A percentile compares a stretch with the other conserved stretches of the same genome.
phyloP scores from a whole-genome alignment of 768 basidiomycete species.

The Lactarius trivialis region DNA sequence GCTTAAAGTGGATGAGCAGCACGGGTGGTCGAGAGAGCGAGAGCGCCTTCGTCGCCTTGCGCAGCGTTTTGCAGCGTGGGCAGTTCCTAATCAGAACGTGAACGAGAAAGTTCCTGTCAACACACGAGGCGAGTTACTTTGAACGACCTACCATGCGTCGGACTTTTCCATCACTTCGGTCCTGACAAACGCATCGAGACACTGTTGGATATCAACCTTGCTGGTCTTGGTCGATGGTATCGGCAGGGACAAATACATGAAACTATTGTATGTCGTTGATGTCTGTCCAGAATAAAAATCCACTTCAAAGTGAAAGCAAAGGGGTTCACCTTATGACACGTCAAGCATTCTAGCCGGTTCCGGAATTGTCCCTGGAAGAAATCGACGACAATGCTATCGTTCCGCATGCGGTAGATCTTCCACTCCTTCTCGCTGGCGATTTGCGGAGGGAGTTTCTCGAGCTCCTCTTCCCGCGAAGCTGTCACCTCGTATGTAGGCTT shows the following conservation, averaged over 20 bases:
- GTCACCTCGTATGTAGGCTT: constrained; percentile 60
- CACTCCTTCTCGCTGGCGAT: constrained; percentile 92
- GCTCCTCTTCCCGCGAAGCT: constrained; percentile 77
- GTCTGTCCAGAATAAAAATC: constrained; percentile 48
- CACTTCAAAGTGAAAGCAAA: constrained; percentile 24
- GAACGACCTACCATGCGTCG: constrained; percentile 74
- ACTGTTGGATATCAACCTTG: constrained; percentile 67
- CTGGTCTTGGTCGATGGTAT: constrained; percentile 60
- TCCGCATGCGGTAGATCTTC: constrained; percentile 80
- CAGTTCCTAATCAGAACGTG: constrained; percentile 65
- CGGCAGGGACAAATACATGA: constrained; percentile 91
- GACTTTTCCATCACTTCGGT: constrained; percentile 87
- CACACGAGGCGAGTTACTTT: background rate
- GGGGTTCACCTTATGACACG: constrained; percentile 70
- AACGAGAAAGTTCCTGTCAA: background rate
- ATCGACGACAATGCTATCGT: constrained; percentile 93
- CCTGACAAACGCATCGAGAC: constrained; percentile 86
- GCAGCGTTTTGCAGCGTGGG: constrained; percentile 84
- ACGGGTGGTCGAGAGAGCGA: constrained; percentile 92
- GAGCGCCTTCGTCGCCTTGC: constrained; percentile 79
- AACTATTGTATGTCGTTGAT: constrained; percentile 94
- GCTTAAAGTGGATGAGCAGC: constrained; percentile 85
- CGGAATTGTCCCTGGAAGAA: constrained; percentile 97
- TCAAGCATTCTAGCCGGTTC: constrained; percentile 82
- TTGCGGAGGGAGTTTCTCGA: constrained; percentile 81